Percentiles rank a stretch among this genome's conserved stretches.
Conservation (phyloP, 306 rosid species). For the Carpinus fangiana region DNA sequence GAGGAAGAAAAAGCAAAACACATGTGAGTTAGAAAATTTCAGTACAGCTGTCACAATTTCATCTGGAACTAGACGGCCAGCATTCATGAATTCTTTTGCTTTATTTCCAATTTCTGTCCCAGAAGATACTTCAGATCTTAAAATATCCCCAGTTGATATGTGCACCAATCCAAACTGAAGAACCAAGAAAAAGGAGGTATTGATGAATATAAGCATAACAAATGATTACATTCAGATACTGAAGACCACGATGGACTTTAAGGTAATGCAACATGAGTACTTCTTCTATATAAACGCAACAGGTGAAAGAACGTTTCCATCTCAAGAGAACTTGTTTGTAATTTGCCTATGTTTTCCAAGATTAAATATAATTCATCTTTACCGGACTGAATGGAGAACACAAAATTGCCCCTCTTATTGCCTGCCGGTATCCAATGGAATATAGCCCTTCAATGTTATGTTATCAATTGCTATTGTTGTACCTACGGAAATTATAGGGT, state of each 20-base stretch:
- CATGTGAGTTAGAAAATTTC: constrained; percentile 20
- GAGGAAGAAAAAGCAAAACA: constrained; percentile 12
- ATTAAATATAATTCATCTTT: neutral
- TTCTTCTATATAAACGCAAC: neutral
- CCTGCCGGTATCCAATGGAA: neutral
- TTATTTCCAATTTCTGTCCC: constrained; percentile 88
- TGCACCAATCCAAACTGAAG: constrained; percentile 89
- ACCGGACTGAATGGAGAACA: neutral
- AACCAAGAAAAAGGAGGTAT: constrained; percentile 32
- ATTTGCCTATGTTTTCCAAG: neutral
- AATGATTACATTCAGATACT: neutral
- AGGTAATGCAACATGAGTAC: neutral
- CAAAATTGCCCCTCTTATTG: neutral
- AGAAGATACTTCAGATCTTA: constrained; percentile 80
- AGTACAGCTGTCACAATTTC: constrained; percentile 85
- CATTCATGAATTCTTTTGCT: constrained; percentile 89
- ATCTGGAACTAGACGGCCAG: constrained; percentile 90
- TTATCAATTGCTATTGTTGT: neutral
- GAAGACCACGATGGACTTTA: neutral
- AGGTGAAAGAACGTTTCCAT: neutral
- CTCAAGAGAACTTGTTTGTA: neutral
- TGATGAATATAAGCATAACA: neutral
- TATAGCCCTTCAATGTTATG: neutral
- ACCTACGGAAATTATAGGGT: neutral
- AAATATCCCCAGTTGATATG: constrained; percentile 90